Evolutionary conservation across 73 alveolate genomes (phyloP).

Genomic region (Paramecium sexaurelia): DNA sequence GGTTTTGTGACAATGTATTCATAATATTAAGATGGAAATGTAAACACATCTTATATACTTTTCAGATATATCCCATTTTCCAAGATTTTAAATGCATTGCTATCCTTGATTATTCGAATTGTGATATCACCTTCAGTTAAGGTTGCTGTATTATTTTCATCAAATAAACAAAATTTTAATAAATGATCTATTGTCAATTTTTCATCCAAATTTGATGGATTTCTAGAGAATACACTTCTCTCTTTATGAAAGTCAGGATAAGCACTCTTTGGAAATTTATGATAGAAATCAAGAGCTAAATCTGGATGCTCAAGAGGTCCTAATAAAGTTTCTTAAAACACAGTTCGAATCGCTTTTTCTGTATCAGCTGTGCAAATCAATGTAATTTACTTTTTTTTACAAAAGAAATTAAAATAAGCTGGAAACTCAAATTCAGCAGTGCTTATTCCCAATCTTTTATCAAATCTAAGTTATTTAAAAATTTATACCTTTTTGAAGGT

Average conservation of each 20-base stretch:
- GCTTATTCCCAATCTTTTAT: constrained; percentile 57
- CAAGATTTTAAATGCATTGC: constrained; percentile 20
- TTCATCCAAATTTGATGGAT: constrained; percentile 41
- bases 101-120: constrained; percentile 50
- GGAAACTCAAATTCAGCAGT: constrained; percentile 70
- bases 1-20: constrained; percentile 56
- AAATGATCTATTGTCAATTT: constrained; percentile 56
- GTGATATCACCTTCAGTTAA: not conserved
- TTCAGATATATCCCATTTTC: constrained; percentile 60
- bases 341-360: constrained; percentile 54
- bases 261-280: constrained; percentile 53
- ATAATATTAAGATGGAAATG: constrained; percentile 44
- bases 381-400: constrained; percentile 49
- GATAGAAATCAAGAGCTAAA: constrained; percentile 50
- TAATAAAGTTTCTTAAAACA: constrained; percentile 60
- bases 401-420: constrained; percentile 61
- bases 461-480: constrained; percentile 5
- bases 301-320: constrained; percentile 64
- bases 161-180: constrained; percentile 52
- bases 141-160: constrained; percentile 37
- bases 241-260: constrained; percentile 69
- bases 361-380: constrained; percentile 50
- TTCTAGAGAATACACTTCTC: constrained; percentile 62
- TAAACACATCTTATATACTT: constrained; percentile 5
- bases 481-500: constrained; percentile 40